Conservation (phyloP, 768 basidiomycete species). For the Tylopilus vinaceipallidus region DNA sequence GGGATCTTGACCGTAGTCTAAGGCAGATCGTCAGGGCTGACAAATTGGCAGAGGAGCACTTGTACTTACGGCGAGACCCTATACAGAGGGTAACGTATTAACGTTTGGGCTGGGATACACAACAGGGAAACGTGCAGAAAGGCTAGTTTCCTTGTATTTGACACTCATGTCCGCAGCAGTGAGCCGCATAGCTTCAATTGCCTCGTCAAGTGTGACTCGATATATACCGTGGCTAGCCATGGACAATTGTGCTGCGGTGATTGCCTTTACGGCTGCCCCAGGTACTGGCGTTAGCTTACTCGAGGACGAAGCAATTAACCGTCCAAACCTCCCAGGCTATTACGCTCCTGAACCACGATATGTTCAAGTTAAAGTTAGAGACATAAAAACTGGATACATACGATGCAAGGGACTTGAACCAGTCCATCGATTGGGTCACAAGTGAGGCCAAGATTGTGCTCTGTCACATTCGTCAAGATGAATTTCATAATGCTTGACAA, state of each 20-base stretch:
- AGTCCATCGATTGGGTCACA: conserved; percentile 94
- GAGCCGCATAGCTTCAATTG: conserved; percentile 91
- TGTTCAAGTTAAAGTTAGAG: conserved; percentile 6
- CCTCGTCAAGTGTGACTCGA: conserved; percentile 87
- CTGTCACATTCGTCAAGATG: conserved; percentile 34
- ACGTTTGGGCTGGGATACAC: neutral
- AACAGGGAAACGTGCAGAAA: conserved; percentile 57
- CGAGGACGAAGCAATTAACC: neutral
- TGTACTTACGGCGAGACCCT: conserved; percentile 59
- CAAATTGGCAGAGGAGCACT: neutral
- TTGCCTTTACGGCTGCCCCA: conserved; percentile 77
- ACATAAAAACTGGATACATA: conserved; percentile 30
- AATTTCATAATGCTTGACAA: neutral
- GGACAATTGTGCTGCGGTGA: conserved; percentile 92
- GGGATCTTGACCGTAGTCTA: conserved; percentile 82
- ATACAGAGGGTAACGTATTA: conserved; percentile 2
- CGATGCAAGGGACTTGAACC: conserved; percentile 95
- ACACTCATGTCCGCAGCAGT: conserved; percentile 94
- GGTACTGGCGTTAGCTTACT: conserved; percentile 7
- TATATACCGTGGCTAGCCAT: conserved; percentile 90
- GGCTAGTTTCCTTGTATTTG: conserved; percentile 94
- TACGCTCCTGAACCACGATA: conserved; percentile 57
- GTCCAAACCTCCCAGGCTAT: conserved; percentile 73
- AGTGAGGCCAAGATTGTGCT: conserved; percentile 85
- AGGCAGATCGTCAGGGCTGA: conserved; percentile 9